Evolutionary conservation across 2,329 filamentous ascomycete species (phyloP).

Genomic region (Malbranchea zuffiana): DNA sequence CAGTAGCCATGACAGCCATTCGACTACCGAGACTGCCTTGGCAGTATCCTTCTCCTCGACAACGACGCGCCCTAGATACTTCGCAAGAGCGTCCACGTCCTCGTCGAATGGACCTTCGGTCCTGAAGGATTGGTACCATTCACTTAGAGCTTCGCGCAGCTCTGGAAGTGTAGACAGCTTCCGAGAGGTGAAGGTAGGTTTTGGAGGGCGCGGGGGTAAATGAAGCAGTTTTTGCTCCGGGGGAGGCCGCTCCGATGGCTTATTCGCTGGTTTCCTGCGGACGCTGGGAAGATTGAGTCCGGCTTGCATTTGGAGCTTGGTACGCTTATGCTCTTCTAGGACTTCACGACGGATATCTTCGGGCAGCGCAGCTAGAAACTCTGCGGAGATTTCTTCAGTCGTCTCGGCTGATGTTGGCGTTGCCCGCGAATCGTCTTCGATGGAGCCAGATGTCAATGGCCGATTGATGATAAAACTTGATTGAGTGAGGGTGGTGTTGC

Average conservation of each 20-base stretch:
- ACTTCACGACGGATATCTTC: slow-evolving; percentile 70
- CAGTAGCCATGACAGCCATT: slow-evolving; percentile 47
- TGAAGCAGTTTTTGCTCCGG: slow-evolving; percentile 31
- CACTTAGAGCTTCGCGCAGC: slow-evolving; percentile 60
- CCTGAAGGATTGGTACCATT: slow-evolving; percentile 64
- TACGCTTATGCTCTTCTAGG: slow-evolving; percentile 58
- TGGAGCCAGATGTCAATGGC: slow-evolving; percentile 7
- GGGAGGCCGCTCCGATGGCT: slow-evolving; percentile 3
- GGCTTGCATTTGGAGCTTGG: slow-evolving; percentile 47
- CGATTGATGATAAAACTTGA: slow-evolving; percentile 54
- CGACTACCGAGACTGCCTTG: slow-evolving; percentile 59
- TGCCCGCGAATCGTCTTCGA: slow-evolving; percentile 12
- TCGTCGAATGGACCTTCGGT: slow-evolving; percentile 65
- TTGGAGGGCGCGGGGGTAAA: slow-evolving; percentile 41
- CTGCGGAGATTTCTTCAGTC: slow-evolving; percentile 44
- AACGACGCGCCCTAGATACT: slow-evolving; percentile 63
- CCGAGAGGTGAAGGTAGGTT: slow-evolving; percentile 52
- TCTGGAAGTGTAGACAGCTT: slow-evolving; percentile 49
- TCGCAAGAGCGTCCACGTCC: slow-evolving; percentile 63
- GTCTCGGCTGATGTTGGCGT: slow-evolving; percentile 20
- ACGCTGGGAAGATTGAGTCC: slow-evolving; percentile 34
- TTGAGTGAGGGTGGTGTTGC: slow-evolving; percentile 55
- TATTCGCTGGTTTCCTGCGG: not conserved
- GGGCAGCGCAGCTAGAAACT: slow-evolving; percentile 72
- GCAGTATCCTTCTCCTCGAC: slow-evolving; percentile 64